Percentiles rank a stretch among this genome's conserved stretches.
phyloP scores from a whole-genome alignment of 306 rosid genomes.

The Amphicarpaea edgeworthii region DNA sequence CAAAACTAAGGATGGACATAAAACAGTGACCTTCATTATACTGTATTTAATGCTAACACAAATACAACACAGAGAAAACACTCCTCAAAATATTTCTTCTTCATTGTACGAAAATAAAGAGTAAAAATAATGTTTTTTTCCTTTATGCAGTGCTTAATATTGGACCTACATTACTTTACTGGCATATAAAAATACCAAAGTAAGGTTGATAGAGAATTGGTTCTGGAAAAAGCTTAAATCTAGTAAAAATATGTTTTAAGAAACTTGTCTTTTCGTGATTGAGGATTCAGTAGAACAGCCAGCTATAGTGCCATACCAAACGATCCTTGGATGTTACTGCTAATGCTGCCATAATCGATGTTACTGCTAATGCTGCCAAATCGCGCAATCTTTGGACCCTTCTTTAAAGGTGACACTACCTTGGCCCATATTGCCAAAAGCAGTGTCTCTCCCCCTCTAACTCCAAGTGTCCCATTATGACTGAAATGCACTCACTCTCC shows the following conservation, averaged over 20 bases:
- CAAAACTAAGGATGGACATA: neutral
- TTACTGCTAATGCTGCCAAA: constrained; percentile 9
- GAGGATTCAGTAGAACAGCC: constrained; percentile 37
- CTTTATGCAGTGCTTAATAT: neutral
- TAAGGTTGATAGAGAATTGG: neutral
- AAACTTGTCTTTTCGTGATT: constrained; percentile 11
- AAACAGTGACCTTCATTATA: neutral
- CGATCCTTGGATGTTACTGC: constrained; percentile 5
- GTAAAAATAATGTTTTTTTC: neutral
- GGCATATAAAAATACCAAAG: constrained; percentile 5
- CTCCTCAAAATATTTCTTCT: neutral
- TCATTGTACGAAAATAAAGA: neutral
- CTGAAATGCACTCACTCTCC: constrained; percentile 20
- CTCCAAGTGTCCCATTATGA: constrained; percentile 21
- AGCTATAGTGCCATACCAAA: constrained; percentile 13
- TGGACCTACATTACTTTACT: neutral
- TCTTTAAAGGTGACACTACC: constrained; percentile 12
- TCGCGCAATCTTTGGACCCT: constrained; percentile 41
- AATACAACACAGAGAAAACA: neutral
- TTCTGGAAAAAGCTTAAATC: neutral
- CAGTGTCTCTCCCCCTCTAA: constrained; percentile 27
- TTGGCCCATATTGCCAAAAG: constrained; percentile 38
- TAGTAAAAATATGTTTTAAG: neutral
- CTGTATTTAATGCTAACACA: too few species aligned
- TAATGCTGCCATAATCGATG: constrained; percentile 4